Percentiles rank a stretch among this genome's conserved stretches.
Evolutionary conservation across 495 filamentous ascomycete genomes (phyloP).

Genomic region (Penicillium cinerascens): DNA sequence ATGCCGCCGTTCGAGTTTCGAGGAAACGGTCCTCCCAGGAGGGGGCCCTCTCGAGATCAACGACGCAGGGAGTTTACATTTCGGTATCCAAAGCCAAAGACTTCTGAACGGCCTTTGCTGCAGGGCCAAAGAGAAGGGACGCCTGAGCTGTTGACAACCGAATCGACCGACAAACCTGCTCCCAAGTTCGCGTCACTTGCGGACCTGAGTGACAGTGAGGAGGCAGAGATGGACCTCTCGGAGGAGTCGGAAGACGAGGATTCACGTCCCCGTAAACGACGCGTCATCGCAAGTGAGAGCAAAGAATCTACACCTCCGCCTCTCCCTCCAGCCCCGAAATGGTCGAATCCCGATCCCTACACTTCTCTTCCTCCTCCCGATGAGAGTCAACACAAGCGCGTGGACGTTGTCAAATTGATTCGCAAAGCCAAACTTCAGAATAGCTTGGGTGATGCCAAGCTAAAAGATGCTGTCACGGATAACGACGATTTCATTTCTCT

Average conservation of each 20-base stretch:
- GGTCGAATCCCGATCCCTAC: constrained; percentile 94
- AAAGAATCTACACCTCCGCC: constrained; percentile 24
- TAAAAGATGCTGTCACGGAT: constrained; percentile 52
- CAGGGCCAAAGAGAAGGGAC: constrained; percentile 33
- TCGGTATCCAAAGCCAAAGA: constrained; percentile 32
- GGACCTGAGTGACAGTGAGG: constrained; percentile 69
- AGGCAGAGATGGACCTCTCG: constrained; percentile 62
- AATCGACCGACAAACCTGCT: constrained; percentile 23
- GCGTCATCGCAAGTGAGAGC: constrained; percentile 46
- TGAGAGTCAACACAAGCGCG: constrained; percentile 60
- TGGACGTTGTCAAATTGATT: constrained; percentile 82
- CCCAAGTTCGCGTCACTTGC: constrained; percentile 48
- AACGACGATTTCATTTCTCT: constrained; percentile 85
- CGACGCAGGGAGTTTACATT: constrained; percentile 42
- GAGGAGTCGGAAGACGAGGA: constrained; percentile 44
- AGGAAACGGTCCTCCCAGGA: constrained; percentile 19
- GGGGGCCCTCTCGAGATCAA: not conserved
- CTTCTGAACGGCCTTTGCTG: constrained; percentile 46
- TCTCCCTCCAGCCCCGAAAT: constrained; percentile 55
- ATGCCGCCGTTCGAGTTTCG: constrained; percentile 42
- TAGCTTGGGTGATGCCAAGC: constrained; percentile 29
- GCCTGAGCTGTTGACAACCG: constrained; percentile 35
- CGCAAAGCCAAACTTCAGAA: constrained; percentile 68
- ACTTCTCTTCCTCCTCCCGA: constrained; percentile 73
- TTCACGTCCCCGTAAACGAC: constrained; percentile 46